Percentiles rank a stretch among this genome's conserved stretches.
These are phyloP conservation scores for Canavalia ensiformis DNA, from an alignment of 306 rosid species.

Conservation along the genomic window DNA sequence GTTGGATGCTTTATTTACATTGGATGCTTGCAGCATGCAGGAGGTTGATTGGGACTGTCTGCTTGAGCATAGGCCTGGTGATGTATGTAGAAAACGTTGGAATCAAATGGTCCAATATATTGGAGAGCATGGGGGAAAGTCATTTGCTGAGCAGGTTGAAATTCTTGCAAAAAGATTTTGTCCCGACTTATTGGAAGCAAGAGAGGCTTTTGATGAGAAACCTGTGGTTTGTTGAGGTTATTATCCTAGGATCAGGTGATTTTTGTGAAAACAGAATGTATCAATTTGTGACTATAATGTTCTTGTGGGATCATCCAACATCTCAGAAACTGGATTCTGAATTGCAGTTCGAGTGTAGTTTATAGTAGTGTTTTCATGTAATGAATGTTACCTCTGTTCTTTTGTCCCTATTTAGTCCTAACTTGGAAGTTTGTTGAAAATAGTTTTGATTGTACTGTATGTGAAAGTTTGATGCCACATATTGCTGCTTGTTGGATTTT, in stretches of 20 bases:
- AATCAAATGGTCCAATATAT: conserved; percentile 70
- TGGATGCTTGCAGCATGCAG: conserved; percentile 77
- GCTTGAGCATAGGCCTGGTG: conserved; percentile 77
- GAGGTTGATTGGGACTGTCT: conserved; percentile 89
- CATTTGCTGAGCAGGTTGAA: conserved; percentile 85
- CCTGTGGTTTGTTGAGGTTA: conserved; percentile 55
- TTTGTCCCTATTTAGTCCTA: background rate
- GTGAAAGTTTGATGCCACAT: background rate
- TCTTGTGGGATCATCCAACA: conserved; percentile 10
- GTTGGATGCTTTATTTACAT: conserved; percentile 59
- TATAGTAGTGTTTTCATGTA: background rate
- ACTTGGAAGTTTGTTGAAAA: background rate
- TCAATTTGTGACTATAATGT: background rate
- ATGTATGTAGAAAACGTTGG: conserved; percentile 84
- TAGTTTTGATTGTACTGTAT: background rate
- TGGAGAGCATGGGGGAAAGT: conserved; percentile 63
- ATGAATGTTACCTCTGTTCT: background rate
- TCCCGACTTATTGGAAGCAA: conserved; percentile 64
- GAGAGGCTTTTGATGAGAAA: conserved; percentile 63
- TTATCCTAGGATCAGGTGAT: conserved; percentile 17
- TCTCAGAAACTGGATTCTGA: background rate
- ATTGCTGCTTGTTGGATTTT: background rate
- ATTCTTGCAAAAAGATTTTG: conserved; percentile 67
- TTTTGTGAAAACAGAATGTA: background rate
- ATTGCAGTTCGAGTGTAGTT: background rate